phyloP scores from a whole-genome alignment of 2,329 filamentous ascomycete genomes.

The Penicillium sp. region DNA sequence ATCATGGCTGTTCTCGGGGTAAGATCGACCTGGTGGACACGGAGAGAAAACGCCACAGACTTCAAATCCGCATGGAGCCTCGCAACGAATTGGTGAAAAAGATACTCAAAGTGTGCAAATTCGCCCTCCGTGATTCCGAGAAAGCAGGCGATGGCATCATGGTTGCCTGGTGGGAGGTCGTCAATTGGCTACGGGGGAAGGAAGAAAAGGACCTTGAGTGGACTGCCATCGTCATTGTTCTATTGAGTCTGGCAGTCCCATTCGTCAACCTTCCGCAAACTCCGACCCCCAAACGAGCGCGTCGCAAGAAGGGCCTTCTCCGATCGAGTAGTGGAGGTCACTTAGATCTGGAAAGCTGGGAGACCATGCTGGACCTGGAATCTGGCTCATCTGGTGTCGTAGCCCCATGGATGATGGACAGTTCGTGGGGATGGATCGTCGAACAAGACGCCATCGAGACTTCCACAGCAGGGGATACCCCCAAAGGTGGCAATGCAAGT shows the following conservation, averaged over 20 bases:
- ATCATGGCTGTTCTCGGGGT: conserved; percentile 57
- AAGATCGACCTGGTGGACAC: conserved; percentile 64
- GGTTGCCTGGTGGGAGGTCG: conserved; percentile 68
- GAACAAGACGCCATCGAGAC: conserved; percentile 50
- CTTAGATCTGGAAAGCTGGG: conserved; percentile 47
- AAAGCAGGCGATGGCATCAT: conserved; percentile 58
- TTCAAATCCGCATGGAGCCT: conserved; percentile 66
- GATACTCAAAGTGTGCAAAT: conserved; percentile 60
- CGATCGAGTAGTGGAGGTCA: conserved; percentile 51
- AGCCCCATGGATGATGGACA: conserved; percentile 53
- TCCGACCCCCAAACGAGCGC: conserved; percentile 33
- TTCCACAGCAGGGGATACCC: conserved; percentile 10
- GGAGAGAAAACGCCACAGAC: conserved; percentile 60
- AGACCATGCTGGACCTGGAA: conserved; percentile 48
- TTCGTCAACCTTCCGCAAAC: conserved; percentile 47
- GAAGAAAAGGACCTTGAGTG: conserved; percentile 60
- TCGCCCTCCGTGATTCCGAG: conserved; percentile 58
- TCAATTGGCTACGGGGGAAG: conserved; percentile 62
- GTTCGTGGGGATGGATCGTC: conserved; percentile 68
- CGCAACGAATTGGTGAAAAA: conserved; percentile 59
- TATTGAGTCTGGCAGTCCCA: conserved; percentile 62
- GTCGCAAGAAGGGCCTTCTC: conserved; percentile 44
- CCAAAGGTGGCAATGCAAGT: conserved; percentile 17
- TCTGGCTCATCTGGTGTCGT: conserved; percentile 40
- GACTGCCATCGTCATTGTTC: conserved; percentile 62